Evolutionary conservation across 1,284 basidiomycete species (phyloP), one percentile per base, ranked within the genome.

Genomic region (Agroathelia rolfsii): DNA sequence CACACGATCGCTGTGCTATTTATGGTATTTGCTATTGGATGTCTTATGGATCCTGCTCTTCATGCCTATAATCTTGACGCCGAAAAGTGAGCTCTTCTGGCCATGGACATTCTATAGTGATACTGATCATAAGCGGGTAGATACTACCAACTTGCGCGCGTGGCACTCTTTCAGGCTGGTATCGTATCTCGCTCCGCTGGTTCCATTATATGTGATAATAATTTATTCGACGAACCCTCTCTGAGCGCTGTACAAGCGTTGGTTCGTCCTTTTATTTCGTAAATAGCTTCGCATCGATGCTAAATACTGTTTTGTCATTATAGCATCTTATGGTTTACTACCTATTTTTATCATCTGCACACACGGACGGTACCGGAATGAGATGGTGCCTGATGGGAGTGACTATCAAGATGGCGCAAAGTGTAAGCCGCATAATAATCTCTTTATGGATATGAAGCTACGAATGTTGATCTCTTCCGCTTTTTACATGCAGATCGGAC

Each of bases 271-370:
- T 21, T 29, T 11, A 31, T 34, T 30, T 25, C 33, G 36, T n/a
- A n/a, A n/a, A 21, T 39, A 21, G 11, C 21, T 30, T 35, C 17
- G 33, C 37, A 29, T 45, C 35, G 5, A n/a, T 1, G 6, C 14
- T 9, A 6, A 9, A 24, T 20, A 5, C 10, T 34, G 28, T 30
- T 30, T 19, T 10, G 15, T 12, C 12, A 12, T 31, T 36, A 15
- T 43, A 84, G 80, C 79, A 72, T 51, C 59, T 84, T 41, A 84
- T 84, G 78, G 72, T 76, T 1, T 82, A 72, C 50, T 84, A 81
- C 47, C 64, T 82, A 16, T 83, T 83, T 56, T 57, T 84, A 38
- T 66, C 72, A 35, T 80, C 84, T 53, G 66, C 78, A 41, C 76
- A 83, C 50, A 78, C 78, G 11, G 74, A 68, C 16, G 71, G 66